Percentiles rank a stretch among this genome's conserved stretches.
These are phyloP conservation scores for Nitzschia sp. DNA, from an alignment of 108 stramenopile species.

Conservation along the genomic window DNA sequence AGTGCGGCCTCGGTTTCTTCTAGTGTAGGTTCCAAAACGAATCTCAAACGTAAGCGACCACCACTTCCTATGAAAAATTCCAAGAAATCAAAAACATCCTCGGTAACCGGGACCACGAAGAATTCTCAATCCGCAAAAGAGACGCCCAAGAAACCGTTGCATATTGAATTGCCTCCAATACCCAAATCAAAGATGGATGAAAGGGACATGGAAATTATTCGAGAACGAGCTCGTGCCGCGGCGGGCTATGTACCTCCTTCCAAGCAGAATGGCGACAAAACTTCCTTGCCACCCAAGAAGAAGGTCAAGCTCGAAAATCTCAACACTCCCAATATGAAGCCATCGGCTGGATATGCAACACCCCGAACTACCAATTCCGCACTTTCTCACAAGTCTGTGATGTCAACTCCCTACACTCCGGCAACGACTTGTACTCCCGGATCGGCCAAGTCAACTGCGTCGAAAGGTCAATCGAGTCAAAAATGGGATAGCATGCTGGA, in stretches of 20 bases:
- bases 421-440: conserved; percentile 26
- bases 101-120: background rate
- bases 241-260: conserved; percentile 75
- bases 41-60: conserved; percentile 10
- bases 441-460: conserved; percentile 28
- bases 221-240: conserved; percentile 74
- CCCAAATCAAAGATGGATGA: conserved; percentile 61
- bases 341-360: conserved; percentile 6
- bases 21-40: background rate
- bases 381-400: background rate
- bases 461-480: conserved; percentile 60
- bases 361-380: conserved; percentile 26
- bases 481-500: conserved; percentile 91
- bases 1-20: conserved; percentile 15
- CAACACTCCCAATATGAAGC: conserved; percentile 31
- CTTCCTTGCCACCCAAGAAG: conserved; percentile 42
- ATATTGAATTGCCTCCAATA: conserved; percentile 35
- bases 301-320: conserved; percentile 14
- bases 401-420: conserved; percentile 19
- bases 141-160: conserved; percentile 28
- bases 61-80: conserved; percentile 4
- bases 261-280: background rate
- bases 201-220: conserved; percentile 63
- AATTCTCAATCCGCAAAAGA: background rate
- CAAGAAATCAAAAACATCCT: background rate